phyloP scores from a whole-genome alignment of 306 rosid species.

The Sechiopsis laciniata region DNA sequence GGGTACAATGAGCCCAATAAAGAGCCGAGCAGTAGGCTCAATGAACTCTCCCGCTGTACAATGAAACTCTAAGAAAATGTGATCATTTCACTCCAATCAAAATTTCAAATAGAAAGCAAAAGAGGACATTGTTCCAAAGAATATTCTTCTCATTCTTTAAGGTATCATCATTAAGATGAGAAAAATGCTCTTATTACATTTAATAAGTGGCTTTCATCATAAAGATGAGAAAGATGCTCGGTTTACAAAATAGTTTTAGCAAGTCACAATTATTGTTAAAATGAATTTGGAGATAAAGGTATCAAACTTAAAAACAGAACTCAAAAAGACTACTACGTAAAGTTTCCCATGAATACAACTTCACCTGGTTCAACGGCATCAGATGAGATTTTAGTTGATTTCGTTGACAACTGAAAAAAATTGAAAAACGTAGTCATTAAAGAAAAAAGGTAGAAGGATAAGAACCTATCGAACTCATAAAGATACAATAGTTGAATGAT shows the following conservation, averaged over 20 bases:
- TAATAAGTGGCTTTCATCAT: background rate
- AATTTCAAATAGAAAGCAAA: too few relatives aligned
- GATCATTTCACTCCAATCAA: too few relatives aligned
- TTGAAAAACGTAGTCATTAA: conserved; percentile 20
- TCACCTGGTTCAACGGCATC: conserved; percentile 87
- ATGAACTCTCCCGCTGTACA: too few relatives aligned
- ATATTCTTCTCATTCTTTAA: too few relatives aligned
- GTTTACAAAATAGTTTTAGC: background rate
- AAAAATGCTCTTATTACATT: background rate
- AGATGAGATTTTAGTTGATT: conserved; percentile 45
- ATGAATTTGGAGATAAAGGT: conserved; percentile 28
- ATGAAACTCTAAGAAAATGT: too few relatives aligned
- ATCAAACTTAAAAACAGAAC: conserved; percentile 45
- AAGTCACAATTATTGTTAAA: background rate
- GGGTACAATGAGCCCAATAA: too few relatives aligned
- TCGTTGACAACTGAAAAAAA: conserved; percentile 70
- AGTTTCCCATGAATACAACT: conserved; percentile 38
- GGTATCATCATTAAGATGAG: background rate
- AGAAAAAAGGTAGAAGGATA: conserved; percentile 20
- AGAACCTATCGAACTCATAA: conserved; percentile 19
- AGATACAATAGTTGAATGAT: background rate
- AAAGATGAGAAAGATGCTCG: background rate
- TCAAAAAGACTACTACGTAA: conserved; percentile 32
- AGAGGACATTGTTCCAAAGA: too few relatives aligned
- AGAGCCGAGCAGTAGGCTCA: too few relatives aligned